Conservation (phyloP, 176 grass and related monocot genomes). For the Hyparrhenia diplandra region DNA sequence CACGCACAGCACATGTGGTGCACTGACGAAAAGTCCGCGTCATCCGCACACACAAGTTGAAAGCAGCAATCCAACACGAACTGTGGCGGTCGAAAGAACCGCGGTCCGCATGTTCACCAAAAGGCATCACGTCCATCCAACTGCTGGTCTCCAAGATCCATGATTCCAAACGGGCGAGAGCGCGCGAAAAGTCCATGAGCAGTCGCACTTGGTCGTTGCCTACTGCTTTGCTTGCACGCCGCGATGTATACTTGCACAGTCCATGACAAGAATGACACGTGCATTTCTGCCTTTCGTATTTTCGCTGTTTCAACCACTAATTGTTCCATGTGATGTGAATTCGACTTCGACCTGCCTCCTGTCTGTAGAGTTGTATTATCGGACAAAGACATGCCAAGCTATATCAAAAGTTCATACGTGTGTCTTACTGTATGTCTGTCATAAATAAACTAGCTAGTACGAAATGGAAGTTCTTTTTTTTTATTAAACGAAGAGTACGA, state of each 20-base stretch:
- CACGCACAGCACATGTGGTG: constrained; percentile 29
- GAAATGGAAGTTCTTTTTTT: too few relatives aligned
- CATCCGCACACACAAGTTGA: not conserved
- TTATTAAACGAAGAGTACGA: too few relatives aligned
- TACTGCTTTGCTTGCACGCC: not conserved
- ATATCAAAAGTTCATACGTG: not conserved
- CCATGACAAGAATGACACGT: not conserved
- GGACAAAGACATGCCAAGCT: not conserved
- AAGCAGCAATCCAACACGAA: not conserved
- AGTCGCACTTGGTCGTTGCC: not conserved
- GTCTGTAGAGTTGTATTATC: not conserved
- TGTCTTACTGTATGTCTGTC: not conserved
- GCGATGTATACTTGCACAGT: not conserved
- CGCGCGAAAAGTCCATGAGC: not conserved
- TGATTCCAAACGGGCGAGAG: not conserved
- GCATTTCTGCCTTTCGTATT: not conserved
- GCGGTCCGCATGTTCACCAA: not conserved
- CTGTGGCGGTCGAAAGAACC: not conserved
- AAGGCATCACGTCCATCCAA: not conserved
- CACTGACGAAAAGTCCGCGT: constrained; percentile 4
- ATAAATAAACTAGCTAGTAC: too few relatives aligned
- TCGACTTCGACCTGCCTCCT: not conserved
- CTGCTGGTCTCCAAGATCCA: not conserved
- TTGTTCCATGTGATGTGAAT: constrained; percentile 17
- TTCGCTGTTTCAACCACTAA: not conserved